These are phyloP conservation scores for Suillus hirtellus DNA, from an alignment of 768 basidiomycete species.

Conservation along the genomic window DNA sequence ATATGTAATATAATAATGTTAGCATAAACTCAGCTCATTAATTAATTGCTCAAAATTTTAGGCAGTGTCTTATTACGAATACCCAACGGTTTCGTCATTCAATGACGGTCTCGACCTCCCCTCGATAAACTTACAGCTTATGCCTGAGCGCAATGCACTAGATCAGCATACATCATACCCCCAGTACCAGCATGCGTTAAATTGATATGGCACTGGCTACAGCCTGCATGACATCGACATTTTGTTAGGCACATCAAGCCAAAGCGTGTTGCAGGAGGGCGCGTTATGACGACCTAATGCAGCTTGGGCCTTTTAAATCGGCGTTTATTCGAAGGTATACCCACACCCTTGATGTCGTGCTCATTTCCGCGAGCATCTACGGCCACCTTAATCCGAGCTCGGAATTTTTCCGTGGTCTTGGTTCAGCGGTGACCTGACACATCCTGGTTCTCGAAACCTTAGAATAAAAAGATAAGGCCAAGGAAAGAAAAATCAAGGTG, in stretches of 20 bases:
- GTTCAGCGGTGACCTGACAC: not conserved
- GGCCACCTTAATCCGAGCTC: conserved; percentile 5
- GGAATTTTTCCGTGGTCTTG: not conserved
- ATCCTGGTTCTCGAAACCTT: conserved; percentile 3
- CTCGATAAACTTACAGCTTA: not conserved
- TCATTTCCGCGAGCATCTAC: conserved; percentile 2
- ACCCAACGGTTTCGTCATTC: not conserved
- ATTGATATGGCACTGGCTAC: not conserved
- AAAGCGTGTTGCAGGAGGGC: not conserved
- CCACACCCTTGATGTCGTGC: conserved; percentile 2
- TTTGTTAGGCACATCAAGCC: not conserved
- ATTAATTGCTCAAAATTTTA: not conserved
- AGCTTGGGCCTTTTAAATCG: conserved; percentile 12
- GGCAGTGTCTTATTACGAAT: not conserved
- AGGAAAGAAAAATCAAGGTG: not conserved
- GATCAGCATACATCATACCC: not conserved
- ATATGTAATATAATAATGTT: not conserved
- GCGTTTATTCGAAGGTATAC: not conserved
- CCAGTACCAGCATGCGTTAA: not conserved
- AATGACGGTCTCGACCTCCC: not conserved
- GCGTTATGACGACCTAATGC: conserved; percentile 4
- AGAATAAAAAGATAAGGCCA: not conserved
- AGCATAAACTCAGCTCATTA: not conserved
- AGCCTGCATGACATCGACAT: not conserved
- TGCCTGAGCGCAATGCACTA: not conserved